Conservation (phyloP, 2,329 filamentous ascomycete species). For the Aureobasidium sp. region DNA sequence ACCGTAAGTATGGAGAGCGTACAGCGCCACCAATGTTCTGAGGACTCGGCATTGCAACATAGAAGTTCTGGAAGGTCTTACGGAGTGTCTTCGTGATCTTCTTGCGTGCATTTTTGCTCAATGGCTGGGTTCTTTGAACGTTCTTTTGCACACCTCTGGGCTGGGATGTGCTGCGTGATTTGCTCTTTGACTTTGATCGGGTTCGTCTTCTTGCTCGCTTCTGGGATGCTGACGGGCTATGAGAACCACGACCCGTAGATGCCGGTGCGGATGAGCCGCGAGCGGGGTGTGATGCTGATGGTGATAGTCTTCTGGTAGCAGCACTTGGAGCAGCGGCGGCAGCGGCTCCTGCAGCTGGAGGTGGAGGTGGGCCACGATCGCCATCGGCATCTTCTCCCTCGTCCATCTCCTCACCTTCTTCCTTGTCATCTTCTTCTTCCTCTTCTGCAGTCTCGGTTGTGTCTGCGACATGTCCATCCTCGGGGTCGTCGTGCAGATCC, state of each 20-base stretch:
- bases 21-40: neutral
- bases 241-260: too few relatives aligned
- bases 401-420: neutral
- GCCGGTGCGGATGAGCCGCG: neutral
- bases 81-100: neutral
- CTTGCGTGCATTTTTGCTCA: neutral
- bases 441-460: neutral
- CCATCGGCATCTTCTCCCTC: neutral
- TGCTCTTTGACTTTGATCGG: neutral
- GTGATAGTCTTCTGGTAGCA: neutral
- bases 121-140: neutral
- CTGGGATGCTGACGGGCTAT: neutral
- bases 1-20: neutral
- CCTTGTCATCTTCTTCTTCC: neutral
- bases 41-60: neutral
- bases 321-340: neutral
- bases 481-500: neutral
- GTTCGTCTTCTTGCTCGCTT: neutral
- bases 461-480: conserved; percentile 3
- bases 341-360: neutral
- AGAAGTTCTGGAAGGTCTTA: neutral
- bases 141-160: neutral
- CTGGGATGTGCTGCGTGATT: neutral
- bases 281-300: neutral
- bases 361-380: neutral